phyloP scores from a whole-genome alignment of 2,329 filamentous ascomycete genomes.

The Parascedosporium putredinis region DNA sequence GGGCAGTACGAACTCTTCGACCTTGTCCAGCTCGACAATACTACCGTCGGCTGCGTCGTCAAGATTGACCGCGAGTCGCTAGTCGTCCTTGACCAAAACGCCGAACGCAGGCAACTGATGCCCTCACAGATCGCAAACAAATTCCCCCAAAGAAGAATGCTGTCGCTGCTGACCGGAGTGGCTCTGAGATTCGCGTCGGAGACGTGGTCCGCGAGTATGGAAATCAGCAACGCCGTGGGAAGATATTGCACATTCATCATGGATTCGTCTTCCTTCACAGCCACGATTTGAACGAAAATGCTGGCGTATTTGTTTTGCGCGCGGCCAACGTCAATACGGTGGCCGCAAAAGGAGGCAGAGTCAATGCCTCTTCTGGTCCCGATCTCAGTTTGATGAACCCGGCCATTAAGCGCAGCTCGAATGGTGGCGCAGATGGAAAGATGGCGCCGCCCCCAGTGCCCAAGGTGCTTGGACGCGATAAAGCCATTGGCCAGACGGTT shows the following conservation, averaged over 20 bases:
- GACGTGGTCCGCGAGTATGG: conserved; percentile 87
- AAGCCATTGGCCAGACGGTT: conserved; percentile 82
- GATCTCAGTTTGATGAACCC: conserved; percentile 91
- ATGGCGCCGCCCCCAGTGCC: conserved; percentile 52
- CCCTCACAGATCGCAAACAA: conserved; percentile 89
- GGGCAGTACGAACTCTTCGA: conserved; percentile 89
- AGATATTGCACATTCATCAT: conserved; percentile 87
- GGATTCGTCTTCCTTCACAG: conserved; percentile 89
- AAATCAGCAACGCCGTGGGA: conserved; percentile 75
- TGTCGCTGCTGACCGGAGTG: conserved; percentile 85
- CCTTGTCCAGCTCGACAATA: conserved; percentile 83
- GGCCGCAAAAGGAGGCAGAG: conserved; percentile 83
- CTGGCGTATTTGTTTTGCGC: conserved; percentile 79
- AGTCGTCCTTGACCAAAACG: conserved; percentile 82
- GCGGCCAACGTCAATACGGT: conserved; percentile 80
- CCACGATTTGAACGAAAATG: conserved; percentile 73
- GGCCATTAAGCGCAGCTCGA: conserved; percentile 62
- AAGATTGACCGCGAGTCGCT: conserved; percentile 93
- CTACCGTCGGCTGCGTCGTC: conserved; percentile 86
- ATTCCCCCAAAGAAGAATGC: conserved; percentile 69
- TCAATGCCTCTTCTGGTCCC: conserved; percentile 53
- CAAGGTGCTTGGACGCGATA: conserved; percentile 69
- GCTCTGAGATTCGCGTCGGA: conserved; percentile 82
- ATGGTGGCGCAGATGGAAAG: conserved; percentile 29
- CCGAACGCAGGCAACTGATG: conserved; percentile 69